A percentile compares a stretch with the other conserved stretches of the same genome.
These are phyloP conservation scores for Gossypium davidsonii DNA, from an alignment of 441 rosid species.

Conservation along the genomic window DNA sequence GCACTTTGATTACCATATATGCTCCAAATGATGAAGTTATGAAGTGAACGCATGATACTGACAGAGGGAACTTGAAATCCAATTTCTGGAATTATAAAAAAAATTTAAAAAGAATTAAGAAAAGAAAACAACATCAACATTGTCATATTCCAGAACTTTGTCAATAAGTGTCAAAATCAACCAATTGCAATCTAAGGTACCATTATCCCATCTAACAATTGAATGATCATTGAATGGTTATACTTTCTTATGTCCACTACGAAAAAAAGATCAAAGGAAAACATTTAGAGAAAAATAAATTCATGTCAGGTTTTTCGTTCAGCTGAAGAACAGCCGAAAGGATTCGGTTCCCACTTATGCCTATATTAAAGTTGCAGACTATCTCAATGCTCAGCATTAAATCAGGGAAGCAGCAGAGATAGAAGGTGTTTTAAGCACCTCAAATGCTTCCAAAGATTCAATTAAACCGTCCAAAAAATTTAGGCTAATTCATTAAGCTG, in stretches of 20 bases:
- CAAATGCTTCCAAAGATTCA: background rate
- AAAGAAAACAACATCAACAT: background rate
- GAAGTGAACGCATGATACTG: conserved; percentile 90
- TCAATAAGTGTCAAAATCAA: conserved; percentile 2
- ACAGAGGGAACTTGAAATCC: conserved; percentile 90
- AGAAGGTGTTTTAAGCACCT: background rate
- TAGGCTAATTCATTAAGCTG: background rate
- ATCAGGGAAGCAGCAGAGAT: background rate
- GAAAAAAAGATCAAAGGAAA: background rate
- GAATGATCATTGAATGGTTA: background rate
- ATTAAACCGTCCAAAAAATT: background rate
- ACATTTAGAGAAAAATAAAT: background rate
- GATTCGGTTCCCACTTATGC: background rate
- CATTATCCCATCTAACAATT: background rate
- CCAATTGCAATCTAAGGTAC: background rate
- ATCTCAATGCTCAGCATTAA: background rate
- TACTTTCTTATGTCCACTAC: background rate
- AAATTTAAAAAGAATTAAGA: background rate
- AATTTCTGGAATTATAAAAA: conserved; percentile 45
- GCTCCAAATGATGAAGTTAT: conserved; percentile 96
- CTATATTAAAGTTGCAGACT: background rate
- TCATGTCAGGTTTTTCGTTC: background rate
- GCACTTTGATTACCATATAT: conserved; percentile 71
- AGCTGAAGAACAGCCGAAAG: background rate
- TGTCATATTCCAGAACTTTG: background rate